Percentiles rank a stretch among this genome's conserved stretches.
Evolutionary conservation across 1,139 yeast species (phyloP).

Genomic region (Magnusiomyces tetraspermus): DNA sequence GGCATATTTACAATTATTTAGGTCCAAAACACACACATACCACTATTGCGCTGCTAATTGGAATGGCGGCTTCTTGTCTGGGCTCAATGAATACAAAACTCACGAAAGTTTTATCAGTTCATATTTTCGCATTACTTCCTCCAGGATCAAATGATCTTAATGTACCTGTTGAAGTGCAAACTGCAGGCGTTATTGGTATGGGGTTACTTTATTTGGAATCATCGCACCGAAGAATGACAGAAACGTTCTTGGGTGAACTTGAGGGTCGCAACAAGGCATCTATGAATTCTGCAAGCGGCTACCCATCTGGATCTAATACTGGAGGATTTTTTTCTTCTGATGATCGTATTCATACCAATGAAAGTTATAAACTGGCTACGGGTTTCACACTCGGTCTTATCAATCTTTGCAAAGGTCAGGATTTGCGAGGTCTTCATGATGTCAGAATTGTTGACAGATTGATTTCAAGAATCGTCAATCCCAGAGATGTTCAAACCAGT

Average conservation of each 20-base stretch:
- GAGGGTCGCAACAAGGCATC: conserved; percentile 14
- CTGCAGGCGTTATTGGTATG: conserved; percentile 85
- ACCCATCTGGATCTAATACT: neutral
- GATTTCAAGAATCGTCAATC: conserved; percentile 49
- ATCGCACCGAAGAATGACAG: conserved; percentile 83
- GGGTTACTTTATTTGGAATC: conserved; percentile 74
- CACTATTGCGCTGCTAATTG: conserved; percentile 77
- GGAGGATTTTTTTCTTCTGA: neutral
- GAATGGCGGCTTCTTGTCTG: conserved; percentile 82
- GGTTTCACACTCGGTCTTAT: conserved; percentile 83
- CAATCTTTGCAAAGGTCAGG: conserved; percentile 72
- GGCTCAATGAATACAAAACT: conserved; percentile 82
- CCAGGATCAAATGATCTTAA: conserved; percentile 84
- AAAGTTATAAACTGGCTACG: conserved; percentile 79
- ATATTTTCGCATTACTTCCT: conserved; percentile 85
- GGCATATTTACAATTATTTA: conserved; percentile 91
- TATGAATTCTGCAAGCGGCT: neutral
- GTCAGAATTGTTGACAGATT: conserved; percentile 61
- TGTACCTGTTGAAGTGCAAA: conserved; percentile 73
- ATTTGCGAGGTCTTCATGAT: conserved; percentile 54
- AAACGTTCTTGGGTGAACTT: conserved; percentile 43
- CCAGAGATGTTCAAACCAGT: conserved; percentile 62
- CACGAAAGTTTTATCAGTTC: conserved; percentile 86
- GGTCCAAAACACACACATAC: conserved; percentile 85
- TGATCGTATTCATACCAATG: conserved; percentile 34